Conservation (phyloP, 441 rosid genomes). For the Gossypium schwendimanii region DNA sequence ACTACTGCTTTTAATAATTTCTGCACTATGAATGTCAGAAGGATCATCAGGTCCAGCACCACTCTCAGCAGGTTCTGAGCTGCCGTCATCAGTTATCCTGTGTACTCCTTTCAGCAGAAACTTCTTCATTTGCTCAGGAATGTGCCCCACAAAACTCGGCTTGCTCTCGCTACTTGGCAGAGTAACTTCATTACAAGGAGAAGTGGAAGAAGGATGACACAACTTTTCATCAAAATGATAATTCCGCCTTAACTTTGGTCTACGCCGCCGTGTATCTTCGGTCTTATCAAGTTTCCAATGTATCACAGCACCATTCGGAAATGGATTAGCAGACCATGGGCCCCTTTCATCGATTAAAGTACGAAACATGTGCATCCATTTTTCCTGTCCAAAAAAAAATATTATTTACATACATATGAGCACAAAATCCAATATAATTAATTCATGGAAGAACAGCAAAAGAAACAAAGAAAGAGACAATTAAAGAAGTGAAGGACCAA, state of each 20-base stretch:
- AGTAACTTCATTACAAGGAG: constrained; percentile 41
- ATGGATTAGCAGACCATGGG: constrained; percentile 97
- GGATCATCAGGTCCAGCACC: constrained; percentile 53
- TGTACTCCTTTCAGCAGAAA: constrained; percentile 85
- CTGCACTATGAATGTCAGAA: constrained; percentile 40
- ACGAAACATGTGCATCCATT: constrained; percentile 96
- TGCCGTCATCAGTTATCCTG: constrained; percentile 80
- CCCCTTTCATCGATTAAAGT: constrained; percentile 94
- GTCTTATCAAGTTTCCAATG: constrained; percentile 99
- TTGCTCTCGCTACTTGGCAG: constrained; percentile 44
- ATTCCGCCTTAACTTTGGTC: constrained; percentile 85
- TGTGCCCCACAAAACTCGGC: constrained; percentile 65
- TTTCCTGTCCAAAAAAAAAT: constrained; percentile 43
- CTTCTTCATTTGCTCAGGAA: constrained; percentile 97
- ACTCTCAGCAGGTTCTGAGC: constrained; percentile 59
- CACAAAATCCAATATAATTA: constrained; percentile 7
- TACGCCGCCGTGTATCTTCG: constrained; percentile 93
- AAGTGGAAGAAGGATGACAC: constrained; percentile 58
- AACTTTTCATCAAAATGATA: constrained; percentile 88
- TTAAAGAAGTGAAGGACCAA: background rate
- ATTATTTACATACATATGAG: constrained; percentile 7
- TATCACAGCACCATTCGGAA: constrained; percentile 62
- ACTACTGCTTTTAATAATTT: constrained; percentile 48
- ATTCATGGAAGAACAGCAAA: background rate
- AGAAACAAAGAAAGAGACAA: background rate